phyloP scores from a whole-genome alignment of 371 early-diverging fungal genomes.

The Dinochytrium kinnereticum region DNA sequence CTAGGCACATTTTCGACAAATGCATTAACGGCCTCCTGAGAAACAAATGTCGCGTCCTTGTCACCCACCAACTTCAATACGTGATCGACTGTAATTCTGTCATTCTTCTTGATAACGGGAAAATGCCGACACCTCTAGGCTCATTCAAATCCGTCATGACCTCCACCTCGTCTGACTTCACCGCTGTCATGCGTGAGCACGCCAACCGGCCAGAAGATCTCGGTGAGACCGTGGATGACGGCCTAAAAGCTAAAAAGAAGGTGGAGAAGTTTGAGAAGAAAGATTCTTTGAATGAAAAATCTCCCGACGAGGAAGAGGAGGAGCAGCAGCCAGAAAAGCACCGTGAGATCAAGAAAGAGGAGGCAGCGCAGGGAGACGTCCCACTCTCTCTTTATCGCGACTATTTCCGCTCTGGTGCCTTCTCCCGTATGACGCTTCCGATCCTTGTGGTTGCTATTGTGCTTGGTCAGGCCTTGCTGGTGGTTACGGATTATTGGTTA shows the following conservation, averaged over 20 bases:
- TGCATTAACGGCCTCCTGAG: constrained; percentile 37
- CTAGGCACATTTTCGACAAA: constrained; percentile 42
- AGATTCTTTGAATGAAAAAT: not conserved
- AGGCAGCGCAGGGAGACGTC: constrained; percentile 34
- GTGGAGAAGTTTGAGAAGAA: constrained; percentile 27
- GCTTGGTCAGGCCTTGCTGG: constrained; percentile 35
- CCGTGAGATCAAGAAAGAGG: constrained; percentile 29
- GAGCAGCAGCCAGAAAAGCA: not conserved
- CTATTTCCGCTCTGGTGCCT: constrained; percentile 31
- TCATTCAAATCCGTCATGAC: not conserved
- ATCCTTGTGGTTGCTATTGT: constrained; percentile 33
- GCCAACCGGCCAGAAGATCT: not conserved
- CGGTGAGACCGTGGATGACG: constrained; percentile 29
- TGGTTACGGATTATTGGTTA: constrained; percentile 41
- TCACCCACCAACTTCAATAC: constrained; percentile 52
- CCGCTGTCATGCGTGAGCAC: not conserved
- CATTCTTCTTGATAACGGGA: constrained; percentile 67
- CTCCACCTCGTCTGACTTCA: not conserved
- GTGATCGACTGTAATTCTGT: constrained; percentile 28
- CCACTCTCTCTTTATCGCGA: constrained; percentile 26
- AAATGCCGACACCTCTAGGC: constrained; percentile 44
- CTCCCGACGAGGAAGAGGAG: not conserved
- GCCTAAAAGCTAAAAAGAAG: constrained; percentile 11
- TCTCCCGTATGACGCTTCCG: not conserved
- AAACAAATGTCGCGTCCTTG: constrained; percentile 35